Base-by-base conservation (phyloP, 2,329 filamentous ascomycete genomes). In the Clonostachys rhizophaga region DNA sequence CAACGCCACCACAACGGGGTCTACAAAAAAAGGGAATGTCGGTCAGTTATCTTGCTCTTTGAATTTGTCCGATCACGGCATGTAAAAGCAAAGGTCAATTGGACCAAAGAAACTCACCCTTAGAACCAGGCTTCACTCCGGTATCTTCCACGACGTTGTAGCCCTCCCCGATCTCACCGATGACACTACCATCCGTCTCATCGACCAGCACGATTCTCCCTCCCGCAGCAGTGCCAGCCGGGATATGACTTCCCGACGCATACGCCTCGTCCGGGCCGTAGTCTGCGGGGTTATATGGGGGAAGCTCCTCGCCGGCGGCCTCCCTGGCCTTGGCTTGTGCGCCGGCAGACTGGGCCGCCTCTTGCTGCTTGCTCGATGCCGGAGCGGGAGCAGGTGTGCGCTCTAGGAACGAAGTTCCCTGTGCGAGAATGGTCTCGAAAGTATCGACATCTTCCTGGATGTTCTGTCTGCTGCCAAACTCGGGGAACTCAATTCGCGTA, bases 341-440 rank as follows among this genome's bases (percentile, higher is more conserved):
- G 6, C 53, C 51, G 11, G 49, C 50, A 20, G 57, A 55, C 24
- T 30, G 24, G 9, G 24, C 24, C 24, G 24, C 24, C 41, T 56
- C 44, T 18, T 36, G 33, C 3, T 30, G 24, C 42, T 42, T 45
- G 14, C 34, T 48, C 40, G 54, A 60, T 33, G 60, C 55, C 6
- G 62, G 63, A 55, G 68, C 61, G 10, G 80, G 84, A 7, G 88
- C 83, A 39, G 84, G 75, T 10, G 89, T 86, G 41, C 91, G 83
- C 66, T 97, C 92, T 5, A 96, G 79, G 65, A 99, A 97, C 3
- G 92, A 89, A 3, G 92, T 97, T 67, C 92, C 97, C 69, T 97
- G 91, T n/a, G 92, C 92, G 44, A 97, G 77, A 54, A 97, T 97
- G 4, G 92, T 96, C 73, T 97, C 92, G 60, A 96, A 97, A 1